Base-by-base conservation (phyloP, 1,284 basidiomycete genomes). In the Ustilago loliicola region DNA sequence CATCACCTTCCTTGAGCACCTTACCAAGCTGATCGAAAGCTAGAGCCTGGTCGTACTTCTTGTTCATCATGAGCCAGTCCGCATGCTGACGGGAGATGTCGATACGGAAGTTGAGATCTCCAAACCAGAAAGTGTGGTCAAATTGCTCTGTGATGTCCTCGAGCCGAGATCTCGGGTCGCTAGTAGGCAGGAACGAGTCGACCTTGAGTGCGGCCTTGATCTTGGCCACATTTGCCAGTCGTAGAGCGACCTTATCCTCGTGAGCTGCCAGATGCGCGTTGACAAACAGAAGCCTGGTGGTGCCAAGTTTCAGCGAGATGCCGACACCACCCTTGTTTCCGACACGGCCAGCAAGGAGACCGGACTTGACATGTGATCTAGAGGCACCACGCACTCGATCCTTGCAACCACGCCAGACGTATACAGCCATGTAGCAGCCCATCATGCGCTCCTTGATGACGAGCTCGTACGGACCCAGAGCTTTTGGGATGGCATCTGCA, bases 371-470 rank as follows among this genome's bases (percentile, higher is more conserved):
- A 15, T 91, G 90, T 19, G 88, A 88, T 48, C 88, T 88, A 62
- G 88, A 88, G 0, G 87, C 85, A 23, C 88, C 88, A 66, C 63
- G 78, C 15, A 80, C 63, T 15, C 79, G 65, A 34, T 81, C 80
- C 17, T 68, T 67, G 64, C 81, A 83, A 5, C 79, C 80, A 6
- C 83, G 66, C 80, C 82, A 85, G 2, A 80, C 77, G 56, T 85
- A 85, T n/a, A 84, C 77, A 13, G 84, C 84, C 67, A 79, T 72
- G 85, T 95, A 95, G 53, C 95, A 90, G 1, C 94, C 94, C 92
- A 95, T 93, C 88, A 96, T 89, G 15, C 94, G 89, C 78, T 95
- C 93, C 86, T 96, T 96, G 59, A 90, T 89, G 23, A 95, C 88
- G 15, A 94, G 88, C 80, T 92, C 89, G 81, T 96, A 96, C 5